Evolutionary conservation across 1,284 basidiomycete species (phyloP), one percentile per base, ranked within the genome.

Genomic region (Wallemia ichthyophaga): DNA sequence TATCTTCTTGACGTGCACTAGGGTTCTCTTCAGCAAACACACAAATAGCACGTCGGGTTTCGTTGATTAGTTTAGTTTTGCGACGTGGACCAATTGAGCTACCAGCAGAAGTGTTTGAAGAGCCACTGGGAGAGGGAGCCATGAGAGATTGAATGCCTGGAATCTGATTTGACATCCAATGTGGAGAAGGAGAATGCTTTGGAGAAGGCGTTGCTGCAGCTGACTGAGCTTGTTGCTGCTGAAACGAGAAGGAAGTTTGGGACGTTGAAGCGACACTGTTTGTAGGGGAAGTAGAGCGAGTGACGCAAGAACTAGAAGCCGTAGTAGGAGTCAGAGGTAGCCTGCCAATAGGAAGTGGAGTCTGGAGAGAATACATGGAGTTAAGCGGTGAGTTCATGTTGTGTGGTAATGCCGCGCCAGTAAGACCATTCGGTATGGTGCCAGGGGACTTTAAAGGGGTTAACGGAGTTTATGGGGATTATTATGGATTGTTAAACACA

Each of bases 31-130:
- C 69, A 64, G 79, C 76, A 69, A 78, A 80, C 53, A 76, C 64
- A 66, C 85, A 88, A 58, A 89, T 87, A n/a, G 73, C 72, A 66
- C 80, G 81, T 62, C 83, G 78, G 66, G 85, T 81, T 53, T 75
- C 71, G 65, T 82, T 82, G 66, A 75, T 77, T 28, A 86, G 75
- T 58, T 81, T 79, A 64, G 78, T 76, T 67, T 83, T 84, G 64
- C 76, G 15, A 33, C 55, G 55, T 24, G 55, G 37, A 15, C 37
- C 37, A 21, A 48, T 21, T 48, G 37, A 48, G 37, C 37, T 48
- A 19, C 37, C n/a, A 21, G 11, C n/a, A 11, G 37, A 48, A 19
- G 37, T 48, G 37, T 13, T 48, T 11, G 37, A 48, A 3, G 37
- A 48, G n/a, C 37, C 37, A 21, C 37, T 48, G 3, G 37, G 37